Percentiles rank a stretch among this genome's conserved stretches.
Evolutionary conservation across 306 rosid species (phyloP).

Genomic region (Begonia loranthoides): DNA sequence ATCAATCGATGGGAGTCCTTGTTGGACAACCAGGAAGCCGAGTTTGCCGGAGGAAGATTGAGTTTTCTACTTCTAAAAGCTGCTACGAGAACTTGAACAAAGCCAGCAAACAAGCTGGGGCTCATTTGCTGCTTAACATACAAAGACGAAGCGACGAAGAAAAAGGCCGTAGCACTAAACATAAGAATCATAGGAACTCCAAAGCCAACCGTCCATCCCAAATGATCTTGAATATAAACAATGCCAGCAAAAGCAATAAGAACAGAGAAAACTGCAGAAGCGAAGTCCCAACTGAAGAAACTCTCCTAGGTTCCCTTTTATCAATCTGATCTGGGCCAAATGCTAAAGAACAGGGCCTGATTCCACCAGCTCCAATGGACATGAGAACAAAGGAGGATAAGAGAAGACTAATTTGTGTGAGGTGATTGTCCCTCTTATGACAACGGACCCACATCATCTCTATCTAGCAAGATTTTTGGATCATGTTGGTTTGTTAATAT

Average conservation of each 20-base stretch:
- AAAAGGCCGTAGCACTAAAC: background rate
- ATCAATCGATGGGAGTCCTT: background rate
- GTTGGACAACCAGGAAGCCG: background rate
- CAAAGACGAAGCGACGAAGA: background rate
- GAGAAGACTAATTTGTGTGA: constrained; percentile 1
- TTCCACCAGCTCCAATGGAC: constrained; percentile 18
- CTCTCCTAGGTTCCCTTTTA: background rate
- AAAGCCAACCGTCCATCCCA: constrained; percentile 8
- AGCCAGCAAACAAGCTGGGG: constrained; percentile 1
- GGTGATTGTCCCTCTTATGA: too few species aligned
- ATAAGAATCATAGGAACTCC: constrained; percentile 5
- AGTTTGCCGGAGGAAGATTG: background rate
- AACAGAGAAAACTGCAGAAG: background rate
- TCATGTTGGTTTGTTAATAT: too few species aligned
- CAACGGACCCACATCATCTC: too few species aligned
- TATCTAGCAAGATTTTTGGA: too few species aligned
- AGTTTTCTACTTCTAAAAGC: background rate
- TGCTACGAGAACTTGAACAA: constrained; percentile 3
- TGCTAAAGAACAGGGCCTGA: constrained; percentile 11
- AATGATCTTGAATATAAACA: constrained; percentile 3
- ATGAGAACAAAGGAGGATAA: background rate
- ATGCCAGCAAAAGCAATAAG: background rate
- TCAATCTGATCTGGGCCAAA: constrained; percentile 18
- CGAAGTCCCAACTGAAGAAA: constrained; percentile 8
- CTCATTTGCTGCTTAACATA: constrained; percentile 1